Conservation (phyloP, 164 flowering plant species). For the Tetrastigma voinierianum region DNA sequence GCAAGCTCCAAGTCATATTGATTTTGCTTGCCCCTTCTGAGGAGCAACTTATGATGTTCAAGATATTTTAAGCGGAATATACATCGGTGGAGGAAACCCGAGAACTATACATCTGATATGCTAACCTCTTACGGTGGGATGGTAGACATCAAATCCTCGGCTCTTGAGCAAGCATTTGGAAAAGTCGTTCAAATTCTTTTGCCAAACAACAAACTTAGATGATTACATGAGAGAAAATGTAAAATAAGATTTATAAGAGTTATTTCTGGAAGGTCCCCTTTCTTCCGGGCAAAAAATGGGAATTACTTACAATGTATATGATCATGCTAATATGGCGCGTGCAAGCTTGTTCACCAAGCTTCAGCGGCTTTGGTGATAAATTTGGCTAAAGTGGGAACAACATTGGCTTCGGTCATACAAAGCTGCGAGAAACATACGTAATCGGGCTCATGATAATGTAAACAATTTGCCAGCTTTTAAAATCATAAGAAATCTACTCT, state of each 20-base stretch:
- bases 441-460: conserved; percentile 16
- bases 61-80: neutral
- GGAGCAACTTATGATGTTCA: neutral
- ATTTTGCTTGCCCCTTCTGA: neutral
- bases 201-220: conserved; percentile 34
- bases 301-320: conserved; percentile 64
- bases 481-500: neutral
- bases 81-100: too few relatives aligned
- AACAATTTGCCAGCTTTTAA: too few relatives aligned
- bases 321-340: conserved; percentile 88
- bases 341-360: conserved; percentile 96
- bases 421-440: too few relatives aligned
- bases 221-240: neutral
- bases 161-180: conserved; percentile 81
- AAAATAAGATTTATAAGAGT: too few relatives aligned
- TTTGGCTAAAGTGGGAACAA: conserved; percentile 90
- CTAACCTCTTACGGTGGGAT: conserved; percentile 88
- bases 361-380: conserved; percentile 99
- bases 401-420: conserved; percentile 96
- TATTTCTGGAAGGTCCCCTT: neutral
- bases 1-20: neutral
- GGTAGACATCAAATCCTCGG: conserved; percentile 89
- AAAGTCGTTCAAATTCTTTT: conserved; percentile 94
- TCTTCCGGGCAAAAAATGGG: neutral
- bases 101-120: conserved; percentile 3